phyloP scores from a whole-genome alignment of 1,284 basidiomycete genomes.

The Puccinia polysora region DNA sequence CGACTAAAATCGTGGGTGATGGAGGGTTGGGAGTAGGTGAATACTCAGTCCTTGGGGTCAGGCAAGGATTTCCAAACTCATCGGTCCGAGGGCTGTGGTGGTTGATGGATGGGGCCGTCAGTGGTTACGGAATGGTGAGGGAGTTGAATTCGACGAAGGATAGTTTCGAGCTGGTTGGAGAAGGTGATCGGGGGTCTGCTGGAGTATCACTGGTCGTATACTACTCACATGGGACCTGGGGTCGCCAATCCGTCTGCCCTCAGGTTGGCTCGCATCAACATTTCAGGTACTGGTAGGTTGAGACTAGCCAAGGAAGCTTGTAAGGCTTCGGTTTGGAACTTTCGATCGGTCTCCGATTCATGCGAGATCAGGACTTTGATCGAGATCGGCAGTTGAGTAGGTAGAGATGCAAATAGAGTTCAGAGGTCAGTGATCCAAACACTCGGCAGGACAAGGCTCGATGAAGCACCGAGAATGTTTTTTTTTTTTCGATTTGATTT shows the following conservation, averaged over 20 bases:
- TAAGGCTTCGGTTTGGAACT: conserved; percentile 44
- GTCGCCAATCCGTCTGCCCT: conserved; percentile 49
- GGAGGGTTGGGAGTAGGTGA: conserved; percentile 16
- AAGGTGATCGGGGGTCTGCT: too few species aligned
- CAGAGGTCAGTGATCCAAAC: neutral
- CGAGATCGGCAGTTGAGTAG: neutral
- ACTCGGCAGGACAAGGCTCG: neutral
- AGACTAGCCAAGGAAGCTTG: conserved; percentile 48
- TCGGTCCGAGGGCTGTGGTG: conserved; percentile 22
- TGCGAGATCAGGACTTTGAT: conserved; percentile 13
- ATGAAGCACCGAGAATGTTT: too few species aligned
- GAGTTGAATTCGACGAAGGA: too few species aligned
- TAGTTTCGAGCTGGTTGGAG: too few species aligned
- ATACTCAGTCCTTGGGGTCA: conserved; percentile 17
- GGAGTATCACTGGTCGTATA: too few species aligned
- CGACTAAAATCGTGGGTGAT: conserved; percentile 8
- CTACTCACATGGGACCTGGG: conserved; percentile 49
- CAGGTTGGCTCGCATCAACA: conserved; percentile 48
- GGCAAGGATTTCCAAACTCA: conserved; percentile 30
- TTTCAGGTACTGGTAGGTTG: conserved; percentile 50
- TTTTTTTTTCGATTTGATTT: too few species aligned
- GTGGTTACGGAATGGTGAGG: neutral
- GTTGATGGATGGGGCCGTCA: neutral
- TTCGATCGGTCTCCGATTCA: conserved; percentile 41
- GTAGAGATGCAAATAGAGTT: neutral